Evolutionary conservation across 2,329 filamentous ascomycete genomes (phyloP).

Genomic region (Pseudopithomyces chartarum): DNA sequence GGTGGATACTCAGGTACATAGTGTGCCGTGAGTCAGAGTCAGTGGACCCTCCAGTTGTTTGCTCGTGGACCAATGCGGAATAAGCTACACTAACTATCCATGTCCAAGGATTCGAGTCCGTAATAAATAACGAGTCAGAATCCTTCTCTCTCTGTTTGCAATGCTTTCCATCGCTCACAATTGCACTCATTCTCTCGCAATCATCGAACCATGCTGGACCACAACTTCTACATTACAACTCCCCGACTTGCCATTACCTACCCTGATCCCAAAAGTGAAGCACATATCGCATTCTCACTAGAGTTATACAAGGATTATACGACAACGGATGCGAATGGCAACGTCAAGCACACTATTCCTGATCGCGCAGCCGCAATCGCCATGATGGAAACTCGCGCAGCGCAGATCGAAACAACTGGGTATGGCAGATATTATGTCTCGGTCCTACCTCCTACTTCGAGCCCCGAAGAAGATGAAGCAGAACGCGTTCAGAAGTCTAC

Average conservation of each 20-base stretch:
- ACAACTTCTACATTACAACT: slow-evolving; percentile 2
- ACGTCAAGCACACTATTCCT: not conserved
- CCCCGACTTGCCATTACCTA: slow-evolving; percentile 4
- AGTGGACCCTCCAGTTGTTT: not conserved
- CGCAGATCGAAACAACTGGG: slow-evolving; percentile 1
- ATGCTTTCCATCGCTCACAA: too few relatives aligned
- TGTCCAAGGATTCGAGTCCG: not conserved
- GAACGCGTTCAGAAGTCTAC: not conserved
- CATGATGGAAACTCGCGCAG: not conserved
- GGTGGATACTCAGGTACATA: not conserved
- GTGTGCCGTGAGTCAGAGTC: too few relatives aligned
- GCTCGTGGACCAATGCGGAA: not conserved
- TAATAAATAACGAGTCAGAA: not conserved
- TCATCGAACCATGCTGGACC: not conserved
- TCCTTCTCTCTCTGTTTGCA: too few relatives aligned
- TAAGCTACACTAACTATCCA: not conserved
- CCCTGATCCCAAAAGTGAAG: not conserved
- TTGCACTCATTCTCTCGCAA: too few relatives aligned
- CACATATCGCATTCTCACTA: not conserved
- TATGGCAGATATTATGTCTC: slow-evolving; percentile 3
- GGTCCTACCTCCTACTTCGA: not conserved
- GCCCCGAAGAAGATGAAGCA: not conserved
- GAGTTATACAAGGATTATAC: not conserved
- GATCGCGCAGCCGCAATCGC: not conserved
- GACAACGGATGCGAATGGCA: not conserved